phyloP scores from a whole-genome alignment of 805 yeast species.

The Starmera pachycereana region DNA sequence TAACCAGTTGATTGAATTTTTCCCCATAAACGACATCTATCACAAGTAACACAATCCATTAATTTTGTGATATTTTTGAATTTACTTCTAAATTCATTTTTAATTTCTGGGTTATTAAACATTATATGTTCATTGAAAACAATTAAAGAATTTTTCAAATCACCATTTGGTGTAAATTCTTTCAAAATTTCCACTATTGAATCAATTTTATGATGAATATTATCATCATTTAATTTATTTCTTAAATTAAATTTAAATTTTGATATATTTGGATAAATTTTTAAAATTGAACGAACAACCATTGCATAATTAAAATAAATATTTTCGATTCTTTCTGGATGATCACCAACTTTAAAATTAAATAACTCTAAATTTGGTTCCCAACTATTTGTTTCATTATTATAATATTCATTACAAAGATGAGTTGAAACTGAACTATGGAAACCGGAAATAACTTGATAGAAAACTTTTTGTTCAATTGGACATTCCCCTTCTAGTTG shows the following conservation, averaged over 20 bases:
- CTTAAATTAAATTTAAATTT: conserved; percentile 38
- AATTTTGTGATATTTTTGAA: conserved; percentile 85
- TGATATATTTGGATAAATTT: conserved; percentile 43
- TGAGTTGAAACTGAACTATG: conserved; percentile 95
- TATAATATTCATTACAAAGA: conserved; percentile 71
- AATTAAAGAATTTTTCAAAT: conserved; percentile 18
- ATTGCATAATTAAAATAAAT: conserved; percentile 89
- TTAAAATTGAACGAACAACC: conserved; percentile 70
- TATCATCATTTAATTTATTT: conserved; percentile 29
- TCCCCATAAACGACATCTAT: conserved; percentile 96
- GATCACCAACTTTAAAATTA: conserved; percentile 79
- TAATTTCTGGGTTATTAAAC: conserved; percentile 45
- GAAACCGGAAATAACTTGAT: conserved; percentile 81
- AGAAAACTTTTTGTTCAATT: conserved; percentile 83
- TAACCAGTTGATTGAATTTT: conserved; percentile 95
- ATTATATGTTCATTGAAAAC: conserved; percentile 42
- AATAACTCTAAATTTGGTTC: conserved; percentile 75
- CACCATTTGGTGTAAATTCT: neutral
- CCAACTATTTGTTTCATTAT: conserved; percentile 66
- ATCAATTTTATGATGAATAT: conserved; percentile 33
- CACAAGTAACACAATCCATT: conserved; percentile 99
- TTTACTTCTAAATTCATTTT: conserved; percentile 76
- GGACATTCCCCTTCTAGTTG: conserved; percentile 45
- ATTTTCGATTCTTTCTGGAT: conserved; percentile 82
- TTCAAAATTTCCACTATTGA: conserved; percentile 22